A percentile compares a stretch with the other conserved stretches of the same genome.
Conservation (phyloP, 305 asterid genomes). For the Andrographis paniculata region DNA sequence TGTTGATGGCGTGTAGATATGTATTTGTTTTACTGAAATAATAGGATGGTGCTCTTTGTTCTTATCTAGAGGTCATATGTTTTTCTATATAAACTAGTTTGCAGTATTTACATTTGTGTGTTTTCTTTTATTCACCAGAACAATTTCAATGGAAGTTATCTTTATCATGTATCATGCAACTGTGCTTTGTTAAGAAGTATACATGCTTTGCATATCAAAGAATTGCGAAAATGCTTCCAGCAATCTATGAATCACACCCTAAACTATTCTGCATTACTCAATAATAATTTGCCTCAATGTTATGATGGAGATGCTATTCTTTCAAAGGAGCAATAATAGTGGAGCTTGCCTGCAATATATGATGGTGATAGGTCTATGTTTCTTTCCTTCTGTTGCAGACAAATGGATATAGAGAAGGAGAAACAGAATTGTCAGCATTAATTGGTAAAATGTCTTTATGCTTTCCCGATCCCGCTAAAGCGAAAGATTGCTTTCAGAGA, state of each 20-base stretch:
- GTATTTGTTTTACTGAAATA: no score
- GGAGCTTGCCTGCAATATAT: conserved; percentile 11
- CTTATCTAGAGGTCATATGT: no score
- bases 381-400: conserved; percentile 30
- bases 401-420: conserved; percentile 33
- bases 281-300: neutral
- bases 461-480: conserved; percentile 66
- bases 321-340: conserved; percentile 4
- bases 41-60: no score
- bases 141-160: conserved; percentile 1
- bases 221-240: conserved; percentile 8
- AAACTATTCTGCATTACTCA: conserved; percentile 11
- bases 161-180: conserved; percentile 7
- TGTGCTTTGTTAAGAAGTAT: no score
- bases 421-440: conserved; percentile 38
- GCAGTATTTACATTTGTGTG: neutral
- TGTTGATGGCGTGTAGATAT: no score
- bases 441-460: conserved; percentile 56
- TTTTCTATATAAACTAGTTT: conserved; percentile 3
- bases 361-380: conserved; percentile 13
- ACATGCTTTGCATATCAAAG: no score
- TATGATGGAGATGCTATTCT: neutral
- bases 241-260: conserved; percentile 11
- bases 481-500: conserved; percentile 54
- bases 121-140: conserved; percentile 1